These are phyloP conservation scores for Diutina siamensis DNA, from an alignment of 1,139 yeast genomes.

Conservation along the genomic window DNA sequence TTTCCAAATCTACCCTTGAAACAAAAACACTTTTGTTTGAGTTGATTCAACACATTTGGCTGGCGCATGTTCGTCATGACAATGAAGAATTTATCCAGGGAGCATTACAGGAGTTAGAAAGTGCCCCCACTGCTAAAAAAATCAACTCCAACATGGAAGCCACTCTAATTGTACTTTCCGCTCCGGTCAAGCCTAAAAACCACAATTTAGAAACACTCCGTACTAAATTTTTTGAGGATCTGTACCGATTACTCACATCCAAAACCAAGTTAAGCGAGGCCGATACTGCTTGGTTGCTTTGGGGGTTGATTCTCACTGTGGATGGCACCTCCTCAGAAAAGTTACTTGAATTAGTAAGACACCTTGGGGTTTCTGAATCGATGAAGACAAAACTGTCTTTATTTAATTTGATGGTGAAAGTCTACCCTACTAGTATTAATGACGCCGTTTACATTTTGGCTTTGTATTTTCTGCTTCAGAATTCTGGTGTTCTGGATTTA, in stretches of 20 bases:
- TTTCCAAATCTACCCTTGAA: conserved; percentile 12
- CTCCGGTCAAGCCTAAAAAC: neutral
- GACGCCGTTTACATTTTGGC: neutral
- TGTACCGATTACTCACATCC: neutral
- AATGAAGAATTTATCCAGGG: neutral
- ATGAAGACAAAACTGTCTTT: neutral
- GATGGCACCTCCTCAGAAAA: neutral
- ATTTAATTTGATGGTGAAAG: neutral
- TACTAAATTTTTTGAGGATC: neutral
- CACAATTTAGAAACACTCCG: neutral
- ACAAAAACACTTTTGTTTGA: conserved; percentile 11
- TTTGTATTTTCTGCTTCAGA: neutral
- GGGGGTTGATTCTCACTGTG: neutral
- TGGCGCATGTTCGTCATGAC: conserved; percentile 16
- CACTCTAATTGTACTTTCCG: neutral
- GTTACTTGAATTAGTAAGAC: neutral
- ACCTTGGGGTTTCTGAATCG: neutral
- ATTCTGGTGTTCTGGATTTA: neutral
- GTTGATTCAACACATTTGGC: conserved; percentile 21
- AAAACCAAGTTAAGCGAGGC: neutral
- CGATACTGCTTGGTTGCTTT: neutral
- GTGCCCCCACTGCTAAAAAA: neutral
- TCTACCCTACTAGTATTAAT: neutral
- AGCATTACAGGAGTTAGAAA: neutral
- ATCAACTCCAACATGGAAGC: no score